Base-by-base conservation (phyloP, 2,329 filamentous ascomycete genomes). In the Aspergillus felis region DNA sequence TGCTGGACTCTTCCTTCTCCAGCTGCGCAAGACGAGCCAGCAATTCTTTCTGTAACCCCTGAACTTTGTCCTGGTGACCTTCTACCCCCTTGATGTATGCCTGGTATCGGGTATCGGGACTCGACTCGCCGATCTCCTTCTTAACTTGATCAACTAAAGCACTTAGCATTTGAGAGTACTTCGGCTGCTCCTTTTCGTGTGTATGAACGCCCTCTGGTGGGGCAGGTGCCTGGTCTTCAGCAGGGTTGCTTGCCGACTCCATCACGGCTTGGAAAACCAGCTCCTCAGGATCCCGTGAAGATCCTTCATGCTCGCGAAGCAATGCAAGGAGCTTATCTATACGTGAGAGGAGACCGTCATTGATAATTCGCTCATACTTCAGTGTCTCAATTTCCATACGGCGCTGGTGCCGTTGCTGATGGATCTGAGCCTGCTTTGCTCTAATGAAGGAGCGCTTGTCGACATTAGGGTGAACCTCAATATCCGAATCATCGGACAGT, bases 401-500 rank as follows among this genome's bases (percentile, higher is more conserved):
- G 57, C 94, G 88, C 69, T 95, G 89, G 65, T 87, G 82, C 55
- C 94, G 88, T 73, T 97, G 89, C 71, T 92, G 87, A 75, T 99
- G 94, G 68, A 99, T 99, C 78, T 99, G 92, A 67, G 87, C 89
- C 79, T 97, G 94, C 79, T 99, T 99, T 64, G 94, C 95, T 64
- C 93, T 91, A 74, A 99, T 99, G 77, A 99, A 99, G 60, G 93
- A 97, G 53, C 89, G 86, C 77, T 99, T 99, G 80, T 99, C 94
- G 73, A 99, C 94, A 73, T 99, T 99, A 59, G 94, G 94, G 76
- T 99, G 94, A 53, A 97, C 94, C 79, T 99, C 94, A 68, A 99
- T 88, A 71, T 99, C 94, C 53, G 92, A 97, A 78, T 99, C 94
- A 77, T 99, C 94, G 70, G 91, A 96, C 72, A 99, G 87, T 86